phyloP scores from a whole-genome alignment of 805 yeast genomes.

The Pichia paraexigua region DNA sequence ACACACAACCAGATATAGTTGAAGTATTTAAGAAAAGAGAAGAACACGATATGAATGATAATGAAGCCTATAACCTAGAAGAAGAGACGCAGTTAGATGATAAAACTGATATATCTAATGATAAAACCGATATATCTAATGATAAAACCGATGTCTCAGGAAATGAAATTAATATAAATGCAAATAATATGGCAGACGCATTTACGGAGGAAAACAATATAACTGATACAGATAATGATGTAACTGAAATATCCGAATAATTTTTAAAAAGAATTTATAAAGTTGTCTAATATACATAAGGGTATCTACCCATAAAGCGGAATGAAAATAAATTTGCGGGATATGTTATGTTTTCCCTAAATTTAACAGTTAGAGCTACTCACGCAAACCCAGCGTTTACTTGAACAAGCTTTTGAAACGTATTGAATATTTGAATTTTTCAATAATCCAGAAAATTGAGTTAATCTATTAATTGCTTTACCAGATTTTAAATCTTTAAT shows the following conservation, averaged over 20 bases:
- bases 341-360: too few species aligned
- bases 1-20: neutral
- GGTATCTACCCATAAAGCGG: neutral
- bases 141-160: neutral
- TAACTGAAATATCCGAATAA: neutral
- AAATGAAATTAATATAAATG: neutral
- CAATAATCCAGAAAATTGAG: conserved; percentile 5
- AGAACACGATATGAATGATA: neutral
- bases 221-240: neutral
- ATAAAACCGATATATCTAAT: neutral
- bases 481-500: conserved; percentile 7
- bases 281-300: neutral
- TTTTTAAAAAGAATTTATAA: neutral
- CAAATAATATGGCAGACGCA: neutral
- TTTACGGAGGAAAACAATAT: neutral
- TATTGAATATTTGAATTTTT: conserved; percentile 10
- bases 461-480: conserved; percentile 2
- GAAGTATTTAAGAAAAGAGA: neutral
- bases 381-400: conserved; percentile 8
- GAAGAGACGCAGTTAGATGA: conserved; percentile 7
- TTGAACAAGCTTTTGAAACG: conserved; percentile 5
- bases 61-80: neutral
- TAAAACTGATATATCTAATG: neutral
- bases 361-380: neutral
- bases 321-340: neutral